Evolutionary conservation across 2,329 filamentous ascomycete species (phyloP).

Genomic region (Penicillium sp.): DNA sequence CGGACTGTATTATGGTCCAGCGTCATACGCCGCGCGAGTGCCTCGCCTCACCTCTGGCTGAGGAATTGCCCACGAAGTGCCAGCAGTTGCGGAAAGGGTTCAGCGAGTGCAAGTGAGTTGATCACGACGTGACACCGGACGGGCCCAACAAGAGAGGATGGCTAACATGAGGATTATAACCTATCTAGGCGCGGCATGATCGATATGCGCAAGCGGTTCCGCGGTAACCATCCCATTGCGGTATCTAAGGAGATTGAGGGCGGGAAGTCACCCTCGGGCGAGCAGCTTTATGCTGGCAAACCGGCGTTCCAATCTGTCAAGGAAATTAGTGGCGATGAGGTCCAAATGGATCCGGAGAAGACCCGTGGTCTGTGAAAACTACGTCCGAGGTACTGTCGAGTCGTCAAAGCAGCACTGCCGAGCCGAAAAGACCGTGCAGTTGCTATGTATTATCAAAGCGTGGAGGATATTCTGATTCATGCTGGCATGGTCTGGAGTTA

Average conservation of each 20-base stretch:
- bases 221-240: conserved; percentile 82
- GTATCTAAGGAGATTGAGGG: conserved; percentile 61
- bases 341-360: conserved; percentile 47
- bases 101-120: conserved; percentile 73
- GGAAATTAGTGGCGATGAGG: conserved; percentile 64
- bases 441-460: conserved; percentile 4
- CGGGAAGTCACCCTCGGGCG: conserved; percentile 43
- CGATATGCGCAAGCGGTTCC: conserved; percentile 97
- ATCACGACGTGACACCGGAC: not conserved
- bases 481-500: conserved; percentile 27
- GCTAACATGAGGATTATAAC: conserved; percentile 4
- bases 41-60: conserved; percentile 72
- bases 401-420: not conserved
- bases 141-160: not conserved
- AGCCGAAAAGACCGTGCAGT: not conserved
- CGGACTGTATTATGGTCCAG: conserved; percentile 91
- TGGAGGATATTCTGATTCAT: conserved; percentile 14
- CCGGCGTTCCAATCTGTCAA: conserved; percentile 64
- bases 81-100: conserved; percentile 91
- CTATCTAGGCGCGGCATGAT: conserved; percentile 68
- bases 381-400: not conserved
- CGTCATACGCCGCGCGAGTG: conserved; percentile 84
- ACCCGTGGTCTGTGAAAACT: conserved; percentile 41
- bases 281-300: conserved; percentile 75
- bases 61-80: conserved; percentile 79